phyloP scores from a whole-genome alignment of 2,329 filamentous ascomycete genomes.

The Penicillium sp. region DNA sequence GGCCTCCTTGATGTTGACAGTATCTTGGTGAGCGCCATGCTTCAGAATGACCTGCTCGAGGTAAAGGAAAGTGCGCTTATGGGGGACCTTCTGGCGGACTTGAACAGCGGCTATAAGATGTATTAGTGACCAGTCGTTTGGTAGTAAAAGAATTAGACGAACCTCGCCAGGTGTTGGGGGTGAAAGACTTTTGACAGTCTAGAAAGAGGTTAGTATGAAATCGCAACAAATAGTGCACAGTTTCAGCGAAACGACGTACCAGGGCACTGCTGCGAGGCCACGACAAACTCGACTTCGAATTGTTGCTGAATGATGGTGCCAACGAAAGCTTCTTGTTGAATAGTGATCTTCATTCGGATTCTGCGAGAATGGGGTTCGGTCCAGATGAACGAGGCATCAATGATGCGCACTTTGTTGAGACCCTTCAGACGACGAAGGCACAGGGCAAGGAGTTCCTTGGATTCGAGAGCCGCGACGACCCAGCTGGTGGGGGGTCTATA shows the following conservation, averaged over 20 bases:
- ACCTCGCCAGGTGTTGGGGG: constrained; percentile 84
- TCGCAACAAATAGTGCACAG: neutral
- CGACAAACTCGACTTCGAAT: constrained; percentile 91
- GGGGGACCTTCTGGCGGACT: constrained; percentile 92
- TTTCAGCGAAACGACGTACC: constrained; percentile 37
- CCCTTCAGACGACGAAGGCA: constrained; percentile 87
- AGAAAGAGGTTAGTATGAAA: neutral
- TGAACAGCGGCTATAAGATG: constrained; percentile 71
- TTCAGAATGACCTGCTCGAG: constrained; percentile 96
- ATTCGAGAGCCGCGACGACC: constrained; percentile 83
- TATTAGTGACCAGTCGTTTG: neutral
- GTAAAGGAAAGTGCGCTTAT: constrained; percentile 83
- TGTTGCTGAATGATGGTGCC: constrained; percentile 81
- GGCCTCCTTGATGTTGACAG: constrained; percentile 97
- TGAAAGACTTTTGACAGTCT: constrained; percentile 90
- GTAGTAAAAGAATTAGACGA: neutral
- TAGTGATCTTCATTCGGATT: constrained; percentile 92
- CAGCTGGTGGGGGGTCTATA: constrained; percentile 73
- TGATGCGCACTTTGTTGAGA: constrained; percentile 85
- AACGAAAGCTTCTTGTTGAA: constrained; percentile 72
- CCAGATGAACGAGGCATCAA: constrained; percentile 97
- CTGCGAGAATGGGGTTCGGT: constrained; percentile 94
- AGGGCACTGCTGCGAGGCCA: constrained; percentile 89
- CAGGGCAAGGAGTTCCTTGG: constrained; percentile 85
- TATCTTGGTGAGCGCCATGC: constrained; percentile 86